Evolutionary conservation across 2,329 filamentous ascomycete species (phyloP).

Genomic region (Penicillium sp.): DNA sequence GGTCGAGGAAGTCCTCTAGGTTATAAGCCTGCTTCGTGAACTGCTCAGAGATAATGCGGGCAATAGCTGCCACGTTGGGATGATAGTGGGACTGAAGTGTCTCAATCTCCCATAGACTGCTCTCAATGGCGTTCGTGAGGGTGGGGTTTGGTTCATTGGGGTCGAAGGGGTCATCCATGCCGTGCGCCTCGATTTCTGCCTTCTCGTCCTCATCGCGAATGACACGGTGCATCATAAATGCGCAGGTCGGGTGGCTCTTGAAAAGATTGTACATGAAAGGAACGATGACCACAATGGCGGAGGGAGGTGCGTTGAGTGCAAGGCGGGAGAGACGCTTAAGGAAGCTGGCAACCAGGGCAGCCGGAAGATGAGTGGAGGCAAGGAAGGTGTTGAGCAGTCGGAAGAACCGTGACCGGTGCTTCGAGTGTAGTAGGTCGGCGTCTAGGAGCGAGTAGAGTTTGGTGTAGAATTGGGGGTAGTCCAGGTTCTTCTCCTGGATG

Average conservation of each 20-base stretch:
- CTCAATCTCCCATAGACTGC: constrained; percentile 90
- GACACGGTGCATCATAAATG: constrained; percentile 91
- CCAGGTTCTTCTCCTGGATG: constrained; percentile 88
- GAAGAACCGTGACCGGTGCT: constrained; percentile 90
- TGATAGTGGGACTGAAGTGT: constrained; percentile 92
- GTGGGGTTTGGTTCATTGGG: constrained; percentile 75
- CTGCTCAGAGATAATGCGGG: constrained; percentile 91
- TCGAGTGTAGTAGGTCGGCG: constrained; percentile 81
- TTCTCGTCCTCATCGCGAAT: constrained; percentile 58
- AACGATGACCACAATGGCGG: constrained; percentile 81
- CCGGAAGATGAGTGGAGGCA: constrained; percentile 85
- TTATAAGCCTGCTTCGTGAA: constrained; percentile 96
- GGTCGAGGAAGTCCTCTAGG: constrained; percentile 94
- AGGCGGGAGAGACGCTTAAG: constrained; percentile 88
- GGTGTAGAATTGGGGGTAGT: constrained; percentile 89
- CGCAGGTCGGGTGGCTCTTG: constrained; percentile 82
- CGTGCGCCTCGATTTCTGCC: constrained; percentile 58
- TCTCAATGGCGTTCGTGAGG: constrained; percentile 82
- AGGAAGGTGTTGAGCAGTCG: constrained; percentile 88
- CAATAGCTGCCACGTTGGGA: constrained; percentile 90
- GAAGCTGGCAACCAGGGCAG: constrained; percentile 87
- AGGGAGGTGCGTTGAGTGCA: constrained; percentile 81
- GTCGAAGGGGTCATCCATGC: constrained; percentile 73
- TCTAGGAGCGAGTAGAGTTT: constrained; percentile 94
- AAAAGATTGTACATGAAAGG: constrained; percentile 96